A percentile compares a stretch with the other conserved stretches of the same genome.
Evolutionary conservation across 345 rosid genomes (phyloP).

Genomic region (Isatis tinctoria): DNA sequence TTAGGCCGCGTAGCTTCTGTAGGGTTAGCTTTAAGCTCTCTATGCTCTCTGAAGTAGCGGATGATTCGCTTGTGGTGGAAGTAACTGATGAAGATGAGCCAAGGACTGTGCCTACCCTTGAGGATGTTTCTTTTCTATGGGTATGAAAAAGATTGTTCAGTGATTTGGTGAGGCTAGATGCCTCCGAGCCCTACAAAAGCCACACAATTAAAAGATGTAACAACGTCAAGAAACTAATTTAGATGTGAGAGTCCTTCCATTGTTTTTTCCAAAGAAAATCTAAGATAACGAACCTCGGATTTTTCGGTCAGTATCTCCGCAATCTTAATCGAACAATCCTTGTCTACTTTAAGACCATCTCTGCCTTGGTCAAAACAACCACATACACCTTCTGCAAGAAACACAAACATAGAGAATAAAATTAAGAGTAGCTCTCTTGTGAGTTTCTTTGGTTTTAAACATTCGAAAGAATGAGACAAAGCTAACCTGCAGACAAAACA

Average conservation of each 20-base stretch:
- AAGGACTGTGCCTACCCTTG: slow-evolving; percentile 16
- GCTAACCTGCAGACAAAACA: slow-evolving; percentile 32
- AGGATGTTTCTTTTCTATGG: slow-evolving; percentile 20
- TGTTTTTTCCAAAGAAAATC: neutral
- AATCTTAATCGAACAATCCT: slow-evolving; percentile 18
- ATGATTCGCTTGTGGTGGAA: slow-evolving; percentile 30
- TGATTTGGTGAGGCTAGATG: slow-evolving; percentile 21
- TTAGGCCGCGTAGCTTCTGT: slow-evolving; percentile 28
- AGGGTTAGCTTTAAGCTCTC: slow-evolving; percentile 23
- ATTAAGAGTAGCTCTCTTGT: neutral
- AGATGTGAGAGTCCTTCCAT: neutral
- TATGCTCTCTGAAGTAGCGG: slow-evolving; percentile 29
- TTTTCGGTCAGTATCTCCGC: slow-evolving; percentile 25
- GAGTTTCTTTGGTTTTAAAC: neutral
- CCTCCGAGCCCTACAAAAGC: slow-evolving; percentile 20
- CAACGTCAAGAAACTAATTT: neutral
- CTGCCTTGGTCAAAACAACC: slow-evolving; percentile 27
- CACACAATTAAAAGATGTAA: neutral
- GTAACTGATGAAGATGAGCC: slow-evolving; percentile 20
- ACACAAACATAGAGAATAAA: slow-evolving; percentile 5
- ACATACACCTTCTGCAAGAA: slow-evolving; percentile 30
- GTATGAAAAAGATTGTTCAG: slow-evolving; percentile 23
- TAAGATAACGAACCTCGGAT: slow-evolving; percentile 4
- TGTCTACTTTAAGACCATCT: slow-evolving; percentile 28
- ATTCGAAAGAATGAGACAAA: neutral